Percentiles rank a stretch among this genome's conserved stretches.
Conservation (phyloP, 164 flowering plant genomes). For the Amborella trichopoda region DNA sequence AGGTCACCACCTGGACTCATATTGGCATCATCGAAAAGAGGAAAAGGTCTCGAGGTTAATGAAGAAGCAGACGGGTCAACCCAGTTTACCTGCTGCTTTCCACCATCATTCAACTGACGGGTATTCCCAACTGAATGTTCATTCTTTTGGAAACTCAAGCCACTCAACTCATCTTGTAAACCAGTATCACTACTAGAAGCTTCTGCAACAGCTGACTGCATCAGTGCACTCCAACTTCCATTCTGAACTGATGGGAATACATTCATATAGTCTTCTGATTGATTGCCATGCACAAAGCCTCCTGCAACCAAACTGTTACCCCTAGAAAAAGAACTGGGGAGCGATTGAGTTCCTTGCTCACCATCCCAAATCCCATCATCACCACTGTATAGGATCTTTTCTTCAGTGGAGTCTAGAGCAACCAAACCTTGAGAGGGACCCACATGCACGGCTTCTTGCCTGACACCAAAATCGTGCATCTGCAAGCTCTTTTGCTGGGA, state of each 20-base stretch:
- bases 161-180: constrained; percentile 74
- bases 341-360: neutral
- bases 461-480: constrained; percentile 24
- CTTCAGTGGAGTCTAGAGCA: constrained; percentile 58
- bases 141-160: constrained; percentile 50
- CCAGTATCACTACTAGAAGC: constrained; percentile 67
- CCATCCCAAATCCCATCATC: constrained; percentile 52
- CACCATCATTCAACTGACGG: constrained; percentile 23
- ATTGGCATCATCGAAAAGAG: constrained; percentile 19
- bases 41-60: constrained; percentile 26
- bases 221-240: constrained; percentile 94
- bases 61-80: constrained; percentile 29
- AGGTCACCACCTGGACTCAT: constrained; percentile 14
- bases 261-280: constrained; percentile 25
- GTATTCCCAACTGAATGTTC: constrained; percentile 38
- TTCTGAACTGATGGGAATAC: constrained; percentile 53
- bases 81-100: constrained; percentile 32
- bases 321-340: constrained; percentile 17
- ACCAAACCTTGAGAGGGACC: constrained; percentile 25
- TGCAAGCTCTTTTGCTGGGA: constrained; percentile 19
- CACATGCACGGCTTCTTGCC: constrained; percentile 28
- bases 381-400: constrained; percentile 45
- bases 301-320: constrained; percentile 17
- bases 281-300: constrained; percentile 18
- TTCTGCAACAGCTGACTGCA: constrained; percentile 94